These are phyloP conservation scores for Lipomyces starkeyi DNA, from an alignment of 805 yeast species.

Conservation along the genomic window DNA sequence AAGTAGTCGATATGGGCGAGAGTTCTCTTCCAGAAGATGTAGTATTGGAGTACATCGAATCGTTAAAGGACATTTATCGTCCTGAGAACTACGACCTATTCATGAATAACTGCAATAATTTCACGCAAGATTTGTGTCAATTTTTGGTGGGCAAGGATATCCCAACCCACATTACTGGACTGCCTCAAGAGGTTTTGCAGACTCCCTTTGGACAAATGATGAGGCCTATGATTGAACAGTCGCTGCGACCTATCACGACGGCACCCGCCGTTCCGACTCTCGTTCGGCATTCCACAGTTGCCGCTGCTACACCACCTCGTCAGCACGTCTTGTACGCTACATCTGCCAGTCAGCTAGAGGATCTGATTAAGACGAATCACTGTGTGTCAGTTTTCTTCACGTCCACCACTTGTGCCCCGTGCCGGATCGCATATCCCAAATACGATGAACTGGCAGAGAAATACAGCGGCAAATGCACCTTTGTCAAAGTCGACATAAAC, in stretches of 20 bases:
- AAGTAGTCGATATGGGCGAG: constrained; percentile 59
- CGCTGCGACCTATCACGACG: constrained; percentile 41
- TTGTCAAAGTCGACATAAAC: constrained; percentile 39
- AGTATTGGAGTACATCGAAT: constrained; percentile 59
- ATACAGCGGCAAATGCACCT: constrained; percentile 25
- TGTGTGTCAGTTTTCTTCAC: constrained; percentile 39
- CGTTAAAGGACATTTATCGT: constrained; percentile 54
- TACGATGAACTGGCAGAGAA: constrained; percentile 37
- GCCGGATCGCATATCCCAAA: constrained; percentile 38
- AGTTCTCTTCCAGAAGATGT: constrained; percentile 60
- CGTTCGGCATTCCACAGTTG: not conserved
- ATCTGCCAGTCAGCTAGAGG: constrained; percentile 29
- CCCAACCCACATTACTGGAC: constrained; percentile 57
- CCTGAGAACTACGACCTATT: constrained; percentile 62
- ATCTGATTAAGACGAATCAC: constrained; percentile 19
- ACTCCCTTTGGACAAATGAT: constrained; percentile 61
- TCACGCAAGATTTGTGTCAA: constrained; percentile 62
- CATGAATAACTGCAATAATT: constrained; percentile 71
- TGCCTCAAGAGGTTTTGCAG: constrained; percentile 59
- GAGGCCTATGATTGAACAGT: constrained; percentile 46
- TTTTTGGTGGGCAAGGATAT: constrained; percentile 62
- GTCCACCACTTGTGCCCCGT: constrained; percentile 40
- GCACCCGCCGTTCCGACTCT: constrained; percentile 27
- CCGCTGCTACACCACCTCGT: not conserved
- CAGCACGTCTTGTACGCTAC: constrained; percentile 28